These are phyloP conservation scores for Xylariaceae sp. DNA, from an alignment of 2,329 filamentous ascomycete species.

Conservation along the genomic window DNA sequence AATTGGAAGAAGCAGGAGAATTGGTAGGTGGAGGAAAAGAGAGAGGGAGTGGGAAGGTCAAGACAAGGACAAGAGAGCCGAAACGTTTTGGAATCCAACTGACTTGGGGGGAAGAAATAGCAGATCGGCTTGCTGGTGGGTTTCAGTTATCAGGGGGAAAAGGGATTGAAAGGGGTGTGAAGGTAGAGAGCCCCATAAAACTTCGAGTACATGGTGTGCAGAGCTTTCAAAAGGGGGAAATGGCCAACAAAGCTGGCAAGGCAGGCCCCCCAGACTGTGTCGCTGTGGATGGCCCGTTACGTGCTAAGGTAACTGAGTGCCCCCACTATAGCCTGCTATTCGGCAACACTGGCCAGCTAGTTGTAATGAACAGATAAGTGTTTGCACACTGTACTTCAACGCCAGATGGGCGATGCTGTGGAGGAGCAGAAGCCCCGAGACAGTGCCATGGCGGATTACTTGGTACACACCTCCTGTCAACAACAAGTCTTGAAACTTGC, in stretches of 20 bases:
- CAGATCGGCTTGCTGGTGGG: too few relatives aligned
- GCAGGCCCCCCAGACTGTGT: slow-evolving; percentile 11
- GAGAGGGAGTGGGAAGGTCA: slow-evolving; percentile 37
- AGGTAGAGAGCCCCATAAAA: slow-evolving; percentile 16
- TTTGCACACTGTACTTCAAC: slow-evolving; percentile 2
- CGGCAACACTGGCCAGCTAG: too few relatives aligned
- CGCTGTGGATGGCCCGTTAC: too few relatives aligned
- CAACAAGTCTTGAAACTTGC: background rate
- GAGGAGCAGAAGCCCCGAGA: background rate
- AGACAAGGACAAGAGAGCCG: slow-evolving; percentile 45
- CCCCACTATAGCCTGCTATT: too few relatives aligned
- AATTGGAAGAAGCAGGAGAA: slow-evolving; percentile 40
- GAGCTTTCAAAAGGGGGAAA: slow-evolving; percentile 20
- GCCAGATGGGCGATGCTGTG: too few relatives aligned
- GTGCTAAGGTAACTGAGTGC: too few relatives aligned
- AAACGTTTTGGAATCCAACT: slow-evolving; percentile 44
- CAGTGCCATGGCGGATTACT: background rate
- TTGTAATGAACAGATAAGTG: too few relatives aligned
- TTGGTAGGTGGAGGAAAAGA: slow-evolving; percentile 28
- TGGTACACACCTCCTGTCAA: background rate
- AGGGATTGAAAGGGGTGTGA: slow-evolving; percentile 18
- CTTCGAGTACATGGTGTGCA: slow-evolving; percentile 8
- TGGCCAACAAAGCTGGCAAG: too few relatives aligned
- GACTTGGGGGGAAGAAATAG: background rate
- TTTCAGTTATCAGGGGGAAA: slow-evolving; percentile 25